Base-by-base conservation (phyloP, 108 stramenopile genomes). In the Seminavis robusta region DNA sequence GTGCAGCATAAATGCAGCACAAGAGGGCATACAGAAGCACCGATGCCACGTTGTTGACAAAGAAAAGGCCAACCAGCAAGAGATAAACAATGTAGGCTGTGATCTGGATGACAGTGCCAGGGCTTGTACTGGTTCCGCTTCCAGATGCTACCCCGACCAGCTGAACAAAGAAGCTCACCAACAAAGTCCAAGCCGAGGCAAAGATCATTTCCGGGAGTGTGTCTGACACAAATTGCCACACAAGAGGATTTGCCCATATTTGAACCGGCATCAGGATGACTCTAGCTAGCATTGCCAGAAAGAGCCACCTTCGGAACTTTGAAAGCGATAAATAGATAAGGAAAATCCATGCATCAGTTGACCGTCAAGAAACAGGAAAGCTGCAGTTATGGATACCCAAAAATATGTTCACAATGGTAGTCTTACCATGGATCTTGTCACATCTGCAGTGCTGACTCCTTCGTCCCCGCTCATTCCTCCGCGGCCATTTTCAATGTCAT, bases 121-220 rank as follows among this genome's bases (percentile, higher is more conserved):
- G 42, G 19, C 11, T 60, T 21, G 65, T 46, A 27, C 34, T 54
- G 25, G 44, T 46, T 5, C 44, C 54, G 2, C 56, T 47, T 0
- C 79, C 79, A 19, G 55, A 43, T 3, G 73, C 79, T 17, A 68
- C 56, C 8, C 73, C 79, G 2, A 80, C 79, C 30, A 80, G 32
- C 48, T 74, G 79, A 8, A 74, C 73, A 67, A 80, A 80, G 48
- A 80, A 80, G 5, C 40, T 69, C 1, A 80, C 79, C 40, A 80
- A 28, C 44, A 74, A 44, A 4, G 69, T 70, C 79, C 79, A 80
- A 0, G 79, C 79, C 17, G 68, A 59, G 0, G 69, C 68, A 71
- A 69, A 80, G 0, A 74, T 44, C 73, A 80, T 80, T 29, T 74
- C 69, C 1, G 79, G 79, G 8, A 80, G 52, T 0, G 79, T 80